A percentile compares a stretch with the other conserved stretches of the same genome.
phyloP scores from a whole-genome alignment of 306 rosid species.

The Inga leiocalycina region DNA sequence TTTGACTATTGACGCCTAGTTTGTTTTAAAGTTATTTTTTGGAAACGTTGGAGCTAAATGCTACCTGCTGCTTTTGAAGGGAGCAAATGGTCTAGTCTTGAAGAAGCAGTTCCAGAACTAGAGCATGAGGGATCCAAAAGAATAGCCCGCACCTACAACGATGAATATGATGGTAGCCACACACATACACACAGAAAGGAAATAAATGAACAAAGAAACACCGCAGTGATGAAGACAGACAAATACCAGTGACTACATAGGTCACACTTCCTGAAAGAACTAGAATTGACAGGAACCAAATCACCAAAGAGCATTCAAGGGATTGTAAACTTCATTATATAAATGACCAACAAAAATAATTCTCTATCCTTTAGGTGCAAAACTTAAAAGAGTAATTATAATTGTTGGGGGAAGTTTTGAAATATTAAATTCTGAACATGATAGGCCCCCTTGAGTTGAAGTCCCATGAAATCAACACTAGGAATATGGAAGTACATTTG shows the following conservation, averaged over 20 bases:
- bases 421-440: background rate
- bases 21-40: background rate
- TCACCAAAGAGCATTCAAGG: constrained; percentile 12
- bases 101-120: constrained; percentile 70
- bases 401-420: too few relatives aligned
- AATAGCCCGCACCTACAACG: constrained; percentile 66
- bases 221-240: background rate
- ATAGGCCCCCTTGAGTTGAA: background rate
- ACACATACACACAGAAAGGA: background rate
- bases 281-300: background rate
- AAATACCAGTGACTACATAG: background rate
- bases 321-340: background rate
- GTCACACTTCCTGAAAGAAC: background rate
- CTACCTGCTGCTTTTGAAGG: constrained; percentile 80
- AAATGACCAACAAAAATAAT: background rate
- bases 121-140: constrained; percentile 81
- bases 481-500: constrained; percentile 30
- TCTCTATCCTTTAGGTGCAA: too few relatives aligned
- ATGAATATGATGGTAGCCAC: constrained; percentile 18
- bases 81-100: constrained; percentile 83
- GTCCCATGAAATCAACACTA: constrained; percentile 1
- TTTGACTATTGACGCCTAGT: background rate
- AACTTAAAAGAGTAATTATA: too few relatives aligned
- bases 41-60: background rate
- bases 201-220: background rate